phyloP scores from a whole-genome alignment of 129 eudicot genomes.

The Flaveria robusta region DNA sequence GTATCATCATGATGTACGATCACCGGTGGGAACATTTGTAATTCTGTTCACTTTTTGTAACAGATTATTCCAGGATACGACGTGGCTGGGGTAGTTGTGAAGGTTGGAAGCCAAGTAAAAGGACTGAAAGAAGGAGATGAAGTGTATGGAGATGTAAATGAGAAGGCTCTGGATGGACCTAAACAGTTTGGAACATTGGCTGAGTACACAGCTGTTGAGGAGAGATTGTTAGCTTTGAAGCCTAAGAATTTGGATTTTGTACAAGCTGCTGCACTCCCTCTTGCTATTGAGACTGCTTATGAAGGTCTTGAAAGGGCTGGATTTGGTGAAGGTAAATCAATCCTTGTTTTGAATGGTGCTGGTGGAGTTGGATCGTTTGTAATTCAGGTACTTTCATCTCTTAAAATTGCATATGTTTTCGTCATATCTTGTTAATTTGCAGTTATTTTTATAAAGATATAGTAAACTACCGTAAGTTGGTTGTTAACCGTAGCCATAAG shows the following conservation, averaged over 20 bases:
- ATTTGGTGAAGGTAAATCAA: conserved; percentile 67
- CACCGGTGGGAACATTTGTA: not conserved
- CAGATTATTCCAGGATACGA: conserved; percentile 89
- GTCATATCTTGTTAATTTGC: not conserved
- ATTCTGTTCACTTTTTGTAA: conserved; percentile 18
- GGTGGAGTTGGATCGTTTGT: conserved; percentile 93
- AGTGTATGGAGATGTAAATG: conserved; percentile 69
- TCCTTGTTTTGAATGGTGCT: conserved; percentile 86
- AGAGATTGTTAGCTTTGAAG: conserved; percentile 67
- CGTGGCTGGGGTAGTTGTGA: conserved; percentile 85
- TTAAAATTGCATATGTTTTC: not conserved
- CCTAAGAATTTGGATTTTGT: conserved; percentile 69
- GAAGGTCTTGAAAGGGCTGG: conserved; percentile 85
- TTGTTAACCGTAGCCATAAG: too few relatives aligned
- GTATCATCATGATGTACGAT: not conserved
- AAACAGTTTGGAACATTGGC: conserved; percentile 80
- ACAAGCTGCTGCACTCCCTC: conserved; percentile 79
- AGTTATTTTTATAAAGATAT: too few relatives aligned
- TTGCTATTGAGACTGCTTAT: conserved; percentile 81
- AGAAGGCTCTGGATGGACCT: conserved; percentile 63
- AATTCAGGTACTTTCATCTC: conserved; percentile 60
- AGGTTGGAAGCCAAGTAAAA: conserved; percentile 80
- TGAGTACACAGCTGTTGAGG: conserved; percentile 85
- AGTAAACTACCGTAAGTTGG: too few relatives aligned
- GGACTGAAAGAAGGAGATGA: conserved; percentile 84